Evolutionary conservation across 345 rosid genomes (phyloP).

Genomic region (Ceriops tagal): DNA sequence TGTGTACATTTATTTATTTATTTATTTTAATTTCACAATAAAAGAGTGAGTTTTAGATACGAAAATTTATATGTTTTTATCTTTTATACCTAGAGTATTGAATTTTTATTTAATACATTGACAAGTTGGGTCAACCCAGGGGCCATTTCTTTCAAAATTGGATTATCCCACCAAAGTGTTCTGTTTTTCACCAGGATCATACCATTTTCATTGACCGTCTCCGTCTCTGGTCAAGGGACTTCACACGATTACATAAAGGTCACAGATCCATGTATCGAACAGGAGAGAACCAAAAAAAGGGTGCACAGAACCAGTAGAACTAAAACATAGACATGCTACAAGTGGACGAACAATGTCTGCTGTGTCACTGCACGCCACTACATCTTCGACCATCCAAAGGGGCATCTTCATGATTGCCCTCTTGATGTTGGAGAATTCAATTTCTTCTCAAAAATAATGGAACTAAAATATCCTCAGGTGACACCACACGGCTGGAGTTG

Average conservation of each 20-base stretch:
- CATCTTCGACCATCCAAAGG: background rate
- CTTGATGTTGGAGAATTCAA: background rate
- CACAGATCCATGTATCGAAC: background rate
- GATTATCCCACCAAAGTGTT: background rate
- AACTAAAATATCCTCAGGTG: background rate
- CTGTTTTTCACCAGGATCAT: conserved; percentile 1
- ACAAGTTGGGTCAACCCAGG: background rate
- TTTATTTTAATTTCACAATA: too few relatives aligned
- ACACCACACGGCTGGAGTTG: background rate
- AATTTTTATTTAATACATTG: too few relatives aligned
- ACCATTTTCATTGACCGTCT: background rate
- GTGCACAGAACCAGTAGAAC: background rate
- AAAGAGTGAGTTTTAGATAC: too few relatives aligned
- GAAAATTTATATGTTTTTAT: too few relatives aligned
- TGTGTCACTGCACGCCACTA: background rate
- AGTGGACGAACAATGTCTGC: conserved; percentile 3
- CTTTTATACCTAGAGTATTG: too few relatives aligned
- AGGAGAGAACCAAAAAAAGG: background rate
- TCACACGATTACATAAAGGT: background rate
- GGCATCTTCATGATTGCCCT: conserved; percentile 1
- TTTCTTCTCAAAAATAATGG: background rate
- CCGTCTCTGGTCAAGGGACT: conserved; percentile 16
- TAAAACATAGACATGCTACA: conserved; percentile 12
- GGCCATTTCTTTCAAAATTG: background rate
- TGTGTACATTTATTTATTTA: too few relatives aligned